Evolutionary conservation across 192 early-diverging fungal species (phyloP).

Genomic region (Coemansia reversa): DNA sequence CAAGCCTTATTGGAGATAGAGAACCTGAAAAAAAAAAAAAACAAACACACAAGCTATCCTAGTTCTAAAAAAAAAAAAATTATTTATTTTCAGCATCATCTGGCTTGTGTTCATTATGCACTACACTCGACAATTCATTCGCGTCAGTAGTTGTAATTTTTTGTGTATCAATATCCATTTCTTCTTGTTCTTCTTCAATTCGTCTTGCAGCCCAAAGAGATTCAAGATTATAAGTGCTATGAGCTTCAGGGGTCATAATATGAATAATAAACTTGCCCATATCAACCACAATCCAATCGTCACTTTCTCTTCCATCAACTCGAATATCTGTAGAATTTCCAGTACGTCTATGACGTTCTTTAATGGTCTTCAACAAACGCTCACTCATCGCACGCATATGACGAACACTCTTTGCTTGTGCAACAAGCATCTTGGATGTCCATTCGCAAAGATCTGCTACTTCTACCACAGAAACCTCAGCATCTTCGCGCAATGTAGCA

Average conservation of each 20-base stretch:
- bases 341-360: slow-evolving; percentile 23
- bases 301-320: slow-evolving; percentile 51
- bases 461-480: slow-evolving; percentile 25
- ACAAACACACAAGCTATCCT: too few species aligned
- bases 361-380: slow-evolving; percentile 37
- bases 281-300: slow-evolving; percentile 54
- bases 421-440: slow-evolving; percentile 37
- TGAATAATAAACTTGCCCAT: slow-evolving; percentile 46
- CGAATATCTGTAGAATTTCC: slow-evolving; percentile 10
- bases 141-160: too few species aligned
- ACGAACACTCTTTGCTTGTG: slow-evolving; percentile 42
- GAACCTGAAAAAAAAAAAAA: too few species aligned
- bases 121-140: too few species aligned
- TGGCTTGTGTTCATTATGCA: neutral
- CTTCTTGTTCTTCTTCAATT: neutral
- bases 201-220: slow-evolving; percentile 28
- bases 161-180: neutral
- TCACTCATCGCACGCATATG: slow-evolving; percentile 53
- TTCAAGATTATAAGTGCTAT: slow-evolving; percentile 36
- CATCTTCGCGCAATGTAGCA: slow-evolving; percentile 17
- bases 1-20: too few species aligned
- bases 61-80: neutral
- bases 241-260: slow-evolving; percentile 48
- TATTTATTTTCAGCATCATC: neutral
- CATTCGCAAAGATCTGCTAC: slow-evolving; percentile 39